These are phyloP conservation scores for Penstemon newberryi DNA, from an alignment of 257 asterid genomes.

Conservation along the genomic window DNA sequence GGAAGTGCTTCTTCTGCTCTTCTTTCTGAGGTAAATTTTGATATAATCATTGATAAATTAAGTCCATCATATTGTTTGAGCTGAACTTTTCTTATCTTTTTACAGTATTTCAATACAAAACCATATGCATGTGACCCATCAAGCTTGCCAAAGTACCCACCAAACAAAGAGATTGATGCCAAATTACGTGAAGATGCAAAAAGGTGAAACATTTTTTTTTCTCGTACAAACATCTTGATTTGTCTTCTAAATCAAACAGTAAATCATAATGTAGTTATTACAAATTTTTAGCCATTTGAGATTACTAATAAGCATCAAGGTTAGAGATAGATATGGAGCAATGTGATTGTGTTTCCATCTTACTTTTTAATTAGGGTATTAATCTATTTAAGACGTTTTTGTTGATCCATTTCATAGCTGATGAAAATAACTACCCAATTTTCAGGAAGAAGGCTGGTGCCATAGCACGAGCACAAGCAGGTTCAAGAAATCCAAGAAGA, in stretches of 20 bases:
- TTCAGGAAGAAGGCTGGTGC: conserved; percentile 59
- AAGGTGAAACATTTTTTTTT: conserved; percentile 41
- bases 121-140: conserved; percentile 88
- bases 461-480: conserved; percentile 36
- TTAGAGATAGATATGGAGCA: not conserved
- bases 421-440: not conserved
- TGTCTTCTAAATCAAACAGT: not conserved
- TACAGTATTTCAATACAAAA: conserved; percentile 64
- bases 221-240: not conserved
- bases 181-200: conserved; percentile 71
- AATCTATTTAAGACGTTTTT: not conserved
- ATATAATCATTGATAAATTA: not conserved
- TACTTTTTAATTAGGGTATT: not conserved
- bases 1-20: conserved; percentile 79
- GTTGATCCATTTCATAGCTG: conserved; percentile 4
- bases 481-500: conserved; percentile 57
- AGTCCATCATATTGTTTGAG: not conserved
- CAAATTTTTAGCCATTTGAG: not conserved
- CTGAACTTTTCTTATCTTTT: not conserved
- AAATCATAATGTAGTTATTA: not conserved
- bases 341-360: not conserved
- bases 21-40: conserved; percentile 54
- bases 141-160: conserved; percentile 81
- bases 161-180: conserved; percentile 97
- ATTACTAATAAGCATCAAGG: not conserved